phyloP scores from a whole-genome alignment of 176 grass and related monocot genomes.

The Typha latifolia region DNA sequence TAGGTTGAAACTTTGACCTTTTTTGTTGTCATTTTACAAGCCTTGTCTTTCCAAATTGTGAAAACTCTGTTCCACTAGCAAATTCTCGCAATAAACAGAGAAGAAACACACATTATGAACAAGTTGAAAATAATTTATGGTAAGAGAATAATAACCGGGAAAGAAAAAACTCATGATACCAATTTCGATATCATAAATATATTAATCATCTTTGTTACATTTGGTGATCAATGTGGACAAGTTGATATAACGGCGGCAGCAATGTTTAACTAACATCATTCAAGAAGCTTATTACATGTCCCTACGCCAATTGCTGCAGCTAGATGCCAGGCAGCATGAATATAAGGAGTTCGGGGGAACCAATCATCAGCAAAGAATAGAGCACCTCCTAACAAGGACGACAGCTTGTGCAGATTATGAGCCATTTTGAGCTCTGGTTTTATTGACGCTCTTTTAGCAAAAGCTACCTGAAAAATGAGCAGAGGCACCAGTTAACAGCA shows the following conservation, averaged over 20 bases:
- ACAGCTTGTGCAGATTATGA: slow-evolving; percentile 88
- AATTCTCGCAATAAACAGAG: too few relatives aligned
- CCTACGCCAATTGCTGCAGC: slow-evolving; percentile 71
- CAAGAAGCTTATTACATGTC: slow-evolving; percentile 88
- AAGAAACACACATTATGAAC: too few relatives aligned
- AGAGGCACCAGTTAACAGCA: background rate
- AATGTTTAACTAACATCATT: slow-evolving; percentile 30
- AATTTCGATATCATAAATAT: too few relatives aligned
- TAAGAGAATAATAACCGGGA: too few relatives aligned
- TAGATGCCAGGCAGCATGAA: slow-evolving; percentile 95
- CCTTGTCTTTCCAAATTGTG: too few relatives aligned
- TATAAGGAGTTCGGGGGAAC: slow-evolving; percentile 67
- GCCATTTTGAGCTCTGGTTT: slow-evolving; percentile 72
- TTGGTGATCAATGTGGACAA: too few relatives aligned
- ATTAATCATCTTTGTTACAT: too few relatives aligned
- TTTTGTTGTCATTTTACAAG: too few relatives aligned
- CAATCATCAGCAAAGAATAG: slow-evolving; percentile 77
- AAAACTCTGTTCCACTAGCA: too few relatives aligned
- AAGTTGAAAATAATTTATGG: too few relatives aligned
- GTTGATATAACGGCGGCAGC: slow-evolving; percentile 7
- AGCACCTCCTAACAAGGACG: slow-evolving; percentile 66
- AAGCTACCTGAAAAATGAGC: slow-evolving; percentile 44
- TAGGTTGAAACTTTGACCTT: too few relatives aligned
- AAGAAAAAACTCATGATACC: too few relatives aligned
- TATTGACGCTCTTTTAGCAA: slow-evolving; percentile 66